These are phyloP conservation scores for Ceratocystis destructans DNA, from an alignment of 2,329 filamentous ascomycete species.

Conservation along the genomic window DNA sequence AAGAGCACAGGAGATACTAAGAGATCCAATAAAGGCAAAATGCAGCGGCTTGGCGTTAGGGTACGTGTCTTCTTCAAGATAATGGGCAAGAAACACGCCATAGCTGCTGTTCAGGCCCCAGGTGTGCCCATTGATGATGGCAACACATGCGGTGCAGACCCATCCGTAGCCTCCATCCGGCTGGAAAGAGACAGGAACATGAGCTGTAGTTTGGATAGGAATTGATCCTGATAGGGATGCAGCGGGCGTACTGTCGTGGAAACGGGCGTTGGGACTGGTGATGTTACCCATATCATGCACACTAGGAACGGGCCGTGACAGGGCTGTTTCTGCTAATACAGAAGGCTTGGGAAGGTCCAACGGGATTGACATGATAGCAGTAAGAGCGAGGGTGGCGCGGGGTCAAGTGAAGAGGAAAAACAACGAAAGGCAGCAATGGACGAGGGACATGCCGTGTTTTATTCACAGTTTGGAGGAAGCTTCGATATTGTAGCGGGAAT, in stretches of 20 bases:
- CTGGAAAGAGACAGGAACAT: slow-evolving; percentile 23
- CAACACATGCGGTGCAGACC: slow-evolving; percentile 30
- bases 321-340: background rate
- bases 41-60: slow-evolving; percentile 48
- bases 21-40: slow-evolving; percentile 59
- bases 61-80: slow-evolving; percentile 45
- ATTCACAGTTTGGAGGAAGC: background rate
- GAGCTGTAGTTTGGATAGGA: background rate
- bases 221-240: background rate
- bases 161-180: slow-evolving; percentile 48
- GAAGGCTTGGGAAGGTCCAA: background rate
- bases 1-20: slow-evolving; percentile 36
- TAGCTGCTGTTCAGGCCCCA: slow-evolving; percentile 53
- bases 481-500: background rate
- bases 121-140: slow-evolving; percentile 52
- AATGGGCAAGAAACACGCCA: slow-evolving; percentile 43
- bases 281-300: background rate
- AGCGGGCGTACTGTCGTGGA: background rate
- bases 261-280: background rate
- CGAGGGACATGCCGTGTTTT: background rate
- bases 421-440: background rate
- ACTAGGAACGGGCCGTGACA: background rate
- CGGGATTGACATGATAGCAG: background rate
- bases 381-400: background rate
- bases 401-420: background rate